Percentiles rank a stretch among this genome's conserved stretches.
Evolutionary conservation across 768 basidiomycete genomes (phyloP).

Genomic region (Scleroderma bovista): DNA sequence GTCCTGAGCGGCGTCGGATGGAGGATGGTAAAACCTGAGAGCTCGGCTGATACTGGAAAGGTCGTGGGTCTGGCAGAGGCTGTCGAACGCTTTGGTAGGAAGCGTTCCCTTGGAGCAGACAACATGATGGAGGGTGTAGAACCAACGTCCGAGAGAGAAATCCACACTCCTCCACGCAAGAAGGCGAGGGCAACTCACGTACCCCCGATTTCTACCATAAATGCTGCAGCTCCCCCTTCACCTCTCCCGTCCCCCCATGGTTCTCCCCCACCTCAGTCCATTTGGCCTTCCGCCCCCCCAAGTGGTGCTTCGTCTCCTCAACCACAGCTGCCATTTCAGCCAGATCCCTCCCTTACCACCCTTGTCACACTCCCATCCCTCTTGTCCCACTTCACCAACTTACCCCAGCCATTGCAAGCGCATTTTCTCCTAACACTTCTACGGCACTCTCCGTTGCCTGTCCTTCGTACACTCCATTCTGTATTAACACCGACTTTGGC

Average conservation of each 20-base stretch:
- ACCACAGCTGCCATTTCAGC: conserved; percentile 68
- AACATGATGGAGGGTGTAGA: conserved; percentile 74
- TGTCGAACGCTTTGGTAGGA: conserved; percentile 71
- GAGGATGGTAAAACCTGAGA: conserved; percentile 69
- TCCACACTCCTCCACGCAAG: conserved; percentile 61
- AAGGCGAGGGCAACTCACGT: conserved; percentile 61
- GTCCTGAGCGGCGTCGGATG: conserved; percentile 63
- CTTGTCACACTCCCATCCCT: conserved; percentile 83
- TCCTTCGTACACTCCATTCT: conserved; percentile 82
- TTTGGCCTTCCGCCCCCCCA: conserved; percentile 81
- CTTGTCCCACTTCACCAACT: conserved; percentile 69
- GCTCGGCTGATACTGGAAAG: conserved; percentile 41
- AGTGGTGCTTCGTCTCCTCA: conserved; percentile 69
- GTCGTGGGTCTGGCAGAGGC: conserved; percentile 71
- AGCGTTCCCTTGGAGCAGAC: conserved; percentile 50
- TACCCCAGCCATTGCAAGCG: conserved; percentile 83
- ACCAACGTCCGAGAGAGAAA: conserved; percentile 41
- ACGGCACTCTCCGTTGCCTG: conserved; percentile 86
- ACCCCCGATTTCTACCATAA: conserved; percentile 58
- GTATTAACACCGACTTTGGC: conserved; percentile 88
- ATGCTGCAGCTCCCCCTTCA: conserved; percentile 74
- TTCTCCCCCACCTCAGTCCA: conserved; percentile 68
- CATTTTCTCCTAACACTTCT: conserved; percentile 91
- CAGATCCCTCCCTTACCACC: conserved; percentile 76
- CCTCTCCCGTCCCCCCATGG: conserved; percentile 83